Conservation (phyloP, 2,329 filamentous ascomycete genomes). For the Aspergillus ibericus region DNA sequence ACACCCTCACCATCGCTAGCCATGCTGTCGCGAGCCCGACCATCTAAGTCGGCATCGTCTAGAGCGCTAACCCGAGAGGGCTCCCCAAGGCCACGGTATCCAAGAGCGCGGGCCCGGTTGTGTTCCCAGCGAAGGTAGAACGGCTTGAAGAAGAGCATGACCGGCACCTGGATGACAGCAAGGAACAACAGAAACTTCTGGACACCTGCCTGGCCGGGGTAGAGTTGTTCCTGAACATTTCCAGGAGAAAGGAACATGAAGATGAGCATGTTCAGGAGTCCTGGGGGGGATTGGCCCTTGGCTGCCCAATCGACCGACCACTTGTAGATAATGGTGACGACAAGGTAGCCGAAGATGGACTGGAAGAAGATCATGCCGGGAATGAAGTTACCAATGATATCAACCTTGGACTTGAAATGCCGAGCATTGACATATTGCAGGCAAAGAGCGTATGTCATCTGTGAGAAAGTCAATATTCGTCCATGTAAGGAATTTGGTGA, state of each 20-base stretch:
- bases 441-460: conserved; percentile 96
- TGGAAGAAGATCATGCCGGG: conserved; percentile 99
- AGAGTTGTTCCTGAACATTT: conserved; percentile 67
- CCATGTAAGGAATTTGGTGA: neutral
- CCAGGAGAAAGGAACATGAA: conserved; percentile 98
- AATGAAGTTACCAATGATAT: conserved; percentile 96
- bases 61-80: conserved; percentile 82
- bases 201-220: conserved; percentile 71
- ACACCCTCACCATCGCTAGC: conserved; percentile 77
- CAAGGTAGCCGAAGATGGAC: conserved; percentile 94
- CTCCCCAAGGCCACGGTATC: conserved; percentile 92
- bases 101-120: conserved; percentile 80
- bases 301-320: conserved; percentile 88
- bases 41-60: conserved; percentile 76
- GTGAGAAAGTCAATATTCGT: conserved; percentile 10
- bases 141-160: conserved; percentile 91
- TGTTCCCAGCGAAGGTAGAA: conserved; percentile 93
- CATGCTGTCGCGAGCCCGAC: conserved; percentile 63
- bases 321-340: conserved; percentile 93
- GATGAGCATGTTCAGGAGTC: conserved; percentile 96
- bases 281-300: conserved; percentile 69
- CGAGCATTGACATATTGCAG: conserved; percentile 89
- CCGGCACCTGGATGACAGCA: conserved; percentile 81
- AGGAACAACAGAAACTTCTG: conserved; percentile 78
- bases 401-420: conserved; percentile 91